phyloP scores from a whole-genome alignment of 441 rosid genomes.

The Aleurites moluccanus region DNA sequence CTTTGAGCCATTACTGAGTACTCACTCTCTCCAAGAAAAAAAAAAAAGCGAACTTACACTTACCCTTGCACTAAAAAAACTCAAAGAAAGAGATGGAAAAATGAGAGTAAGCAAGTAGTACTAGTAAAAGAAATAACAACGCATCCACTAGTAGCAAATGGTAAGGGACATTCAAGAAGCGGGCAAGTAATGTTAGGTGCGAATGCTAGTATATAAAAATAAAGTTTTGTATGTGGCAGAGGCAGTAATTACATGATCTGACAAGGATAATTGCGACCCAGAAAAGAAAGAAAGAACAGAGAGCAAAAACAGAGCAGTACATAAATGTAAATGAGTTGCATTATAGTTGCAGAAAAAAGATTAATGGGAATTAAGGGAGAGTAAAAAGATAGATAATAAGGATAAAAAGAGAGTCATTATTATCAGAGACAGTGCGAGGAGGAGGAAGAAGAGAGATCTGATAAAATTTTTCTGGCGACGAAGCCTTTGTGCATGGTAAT shows the following conservation, averaged over 20 bases:
- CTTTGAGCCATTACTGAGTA: conserved; percentile 1
- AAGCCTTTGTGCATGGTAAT: too few relatives aligned
- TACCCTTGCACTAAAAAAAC: not conserved
- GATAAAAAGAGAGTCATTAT: conserved; percentile 33
- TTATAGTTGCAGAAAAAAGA: conserved; percentile 11
- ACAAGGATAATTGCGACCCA: conserved; percentile 50
- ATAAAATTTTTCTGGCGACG: too few relatives aligned
- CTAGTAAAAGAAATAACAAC: not conserved
- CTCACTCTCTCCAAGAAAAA: not conserved
- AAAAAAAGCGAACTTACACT: too few relatives aligned
- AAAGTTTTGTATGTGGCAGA: not conserved
- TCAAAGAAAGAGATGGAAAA: conserved; percentile 3
- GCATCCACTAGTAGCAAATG: conserved; percentile 4
- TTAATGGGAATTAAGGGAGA: conserved; percentile 19
- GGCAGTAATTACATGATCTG: conserved; percentile 53
- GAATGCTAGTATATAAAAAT: conserved; percentile 29
- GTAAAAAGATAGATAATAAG: conserved; percentile 16
- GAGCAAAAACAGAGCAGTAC: conserved; percentile 3
- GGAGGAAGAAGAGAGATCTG: too few relatives aligned
- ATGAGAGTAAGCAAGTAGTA: not conserved
- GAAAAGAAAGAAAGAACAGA: conserved; percentile 20
- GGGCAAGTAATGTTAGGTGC: conserved; percentile 36
- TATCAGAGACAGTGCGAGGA: too few relatives aligned
- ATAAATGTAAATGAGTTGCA: not conserved
- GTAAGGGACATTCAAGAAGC: conserved; percentile 33